phyloP scores from a whole-genome alignment of 2,329 filamentous ascomycete species.

The Paecilomyces formosus region DNA sequence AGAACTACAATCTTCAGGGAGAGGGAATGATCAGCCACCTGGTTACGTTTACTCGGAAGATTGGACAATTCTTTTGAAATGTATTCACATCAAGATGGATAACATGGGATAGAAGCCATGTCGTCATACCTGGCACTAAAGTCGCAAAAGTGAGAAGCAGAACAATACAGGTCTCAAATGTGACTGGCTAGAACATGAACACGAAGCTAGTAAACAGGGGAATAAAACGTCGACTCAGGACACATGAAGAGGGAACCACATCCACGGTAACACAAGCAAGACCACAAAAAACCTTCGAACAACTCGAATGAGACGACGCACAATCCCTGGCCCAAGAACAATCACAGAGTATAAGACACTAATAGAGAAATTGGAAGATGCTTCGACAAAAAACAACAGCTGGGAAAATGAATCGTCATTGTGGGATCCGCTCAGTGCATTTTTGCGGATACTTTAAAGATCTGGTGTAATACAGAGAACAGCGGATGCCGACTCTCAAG shows the following conservation, averaged over 20 bases:
- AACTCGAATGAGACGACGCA: neutral
- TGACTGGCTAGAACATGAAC: neutral
- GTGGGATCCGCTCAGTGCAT: neutral
- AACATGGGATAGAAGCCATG: neutral
- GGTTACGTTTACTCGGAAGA: neutral
- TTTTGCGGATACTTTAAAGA: neutral
- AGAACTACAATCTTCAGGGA: slow-evolving; percentile 24
- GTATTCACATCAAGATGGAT: neutral
- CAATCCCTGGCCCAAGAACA: neutral
- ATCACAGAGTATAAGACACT: neutral
- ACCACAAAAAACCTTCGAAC: neutral
- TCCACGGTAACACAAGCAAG: neutral
- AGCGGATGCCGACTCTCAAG: slow-evolving; percentile 10
- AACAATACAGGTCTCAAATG: neutral
- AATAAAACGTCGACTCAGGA: neutral
- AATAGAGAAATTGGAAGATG: neutral
- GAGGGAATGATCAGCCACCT: no score
- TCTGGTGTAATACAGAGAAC: slow-evolving; percentile 1
- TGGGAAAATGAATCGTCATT: neutral
- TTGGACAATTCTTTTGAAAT: neutral
- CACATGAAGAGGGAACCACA: neutral
- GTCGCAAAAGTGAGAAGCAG: neutral
- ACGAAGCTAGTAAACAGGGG: neutral
- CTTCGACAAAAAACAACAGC: neutral
- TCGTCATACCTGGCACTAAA: neutral